Percentiles rank a stretch among this genome's conserved stretches.
phyloP scores from a whole-genome alignment of 768 basidiomycete species.

The Guyanaporus albipodus region DNA sequence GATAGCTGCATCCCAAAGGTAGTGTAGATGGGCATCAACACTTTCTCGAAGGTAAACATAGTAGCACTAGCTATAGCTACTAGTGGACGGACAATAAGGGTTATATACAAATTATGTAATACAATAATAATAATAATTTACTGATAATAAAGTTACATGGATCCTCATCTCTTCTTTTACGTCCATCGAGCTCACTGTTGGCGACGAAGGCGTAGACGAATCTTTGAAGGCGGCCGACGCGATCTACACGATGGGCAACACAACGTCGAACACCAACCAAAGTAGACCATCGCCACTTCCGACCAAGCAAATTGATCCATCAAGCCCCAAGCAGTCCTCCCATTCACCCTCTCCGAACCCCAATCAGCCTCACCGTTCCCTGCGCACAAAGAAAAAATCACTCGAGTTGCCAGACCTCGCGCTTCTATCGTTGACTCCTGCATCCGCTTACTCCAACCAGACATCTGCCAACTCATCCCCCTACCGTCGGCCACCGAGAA shows the following conservation, averaged over 20 bases:
- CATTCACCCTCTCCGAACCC: constrained; percentile 40
- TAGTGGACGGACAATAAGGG: too few relatives aligned
- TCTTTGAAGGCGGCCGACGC: constrained; percentile 15
- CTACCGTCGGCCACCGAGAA: constrained; percentile 37
- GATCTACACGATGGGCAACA: constrained; percentile 32
- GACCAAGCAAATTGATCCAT: constrained; percentile 26
- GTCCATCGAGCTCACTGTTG: constrained; percentile 28
- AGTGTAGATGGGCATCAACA: too few relatives aligned
- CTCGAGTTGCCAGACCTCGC: constrained; percentile 76
- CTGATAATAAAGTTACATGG: constrained; percentile 20
- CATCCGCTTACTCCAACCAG: constrained; percentile 34
- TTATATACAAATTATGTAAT: constrained; percentile 17
- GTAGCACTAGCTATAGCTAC: too few relatives aligned
- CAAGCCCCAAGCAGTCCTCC: constrained; percentile 16
- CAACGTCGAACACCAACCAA: constrained; percentile 30
- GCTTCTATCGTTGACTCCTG: constrained; percentile 44
- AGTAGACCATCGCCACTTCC: constrained; percentile 25
- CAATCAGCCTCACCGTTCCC: constrained; percentile 51
- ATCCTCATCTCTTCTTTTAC: constrained; percentile 33
- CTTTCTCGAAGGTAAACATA: too few relatives aligned
- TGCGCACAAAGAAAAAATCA: constrained; percentile 66
- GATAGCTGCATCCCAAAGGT: too few relatives aligned
- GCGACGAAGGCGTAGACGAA: constrained; percentile 15
- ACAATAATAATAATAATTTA: constrained; percentile 7
- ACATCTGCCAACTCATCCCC: constrained; percentile 39